Evolutionary conservation across 2,329 filamentous ascomycete genomes (phyloP).

Genomic region (Coniella vitis): DNA sequence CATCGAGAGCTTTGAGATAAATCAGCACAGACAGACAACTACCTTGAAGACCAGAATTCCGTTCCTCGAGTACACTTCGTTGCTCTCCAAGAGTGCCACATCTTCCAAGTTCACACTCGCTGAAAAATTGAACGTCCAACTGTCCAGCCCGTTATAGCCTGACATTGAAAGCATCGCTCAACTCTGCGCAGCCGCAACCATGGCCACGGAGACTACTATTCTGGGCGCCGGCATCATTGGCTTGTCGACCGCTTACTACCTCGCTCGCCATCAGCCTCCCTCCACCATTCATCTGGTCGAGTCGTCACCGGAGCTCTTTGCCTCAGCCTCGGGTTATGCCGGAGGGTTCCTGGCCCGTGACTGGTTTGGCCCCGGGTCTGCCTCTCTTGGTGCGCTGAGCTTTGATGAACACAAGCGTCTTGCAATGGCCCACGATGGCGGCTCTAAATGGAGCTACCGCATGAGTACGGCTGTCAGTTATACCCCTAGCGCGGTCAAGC

Average conservation of each 20-base stretch:
- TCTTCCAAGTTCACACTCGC: too few relatives aligned
- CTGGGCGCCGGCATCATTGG: slow-evolving; percentile 66
- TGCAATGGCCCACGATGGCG: slow-evolving; percentile 52
- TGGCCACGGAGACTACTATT: slow-evolving; percentile 47
- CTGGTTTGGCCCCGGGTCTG: slow-evolving; percentile 57
- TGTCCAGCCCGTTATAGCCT: not conserved
- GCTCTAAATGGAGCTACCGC: slow-evolving; percentile 43
- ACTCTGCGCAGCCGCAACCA: slow-evolving; percentile 17
- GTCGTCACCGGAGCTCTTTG: slow-evolving; percentile 51
- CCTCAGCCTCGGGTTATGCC: slow-evolving; percentile 66
- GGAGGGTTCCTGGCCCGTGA: slow-evolving; percentile 68
- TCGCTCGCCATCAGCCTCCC: slow-evolving; percentile 43
- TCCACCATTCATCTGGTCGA: slow-evolving; percentile 42
- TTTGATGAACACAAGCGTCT: slow-evolving; percentile 62
- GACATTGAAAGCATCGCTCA: not conserved
- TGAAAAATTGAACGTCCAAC: not conserved
- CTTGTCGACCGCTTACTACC: slow-evolving; percentile 64
- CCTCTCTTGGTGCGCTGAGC: slow-evolving; percentile 57
- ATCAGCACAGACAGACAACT: too few relatives aligned
- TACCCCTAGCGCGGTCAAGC: slow-evolving; percentile 19
- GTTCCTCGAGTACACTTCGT: too few relatives aligned
- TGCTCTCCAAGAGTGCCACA: too few relatives aligned
- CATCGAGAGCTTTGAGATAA: too few relatives aligned
- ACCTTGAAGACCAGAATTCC: too few relatives aligned
- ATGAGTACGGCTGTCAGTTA: slow-evolving; percentile 53